A percentile compares a stretch with the other conserved stretches of the same genome.
phyloP scores from a whole-genome alignment of 768 basidiomycete genomes.

The Lentinula boryana region DNA sequence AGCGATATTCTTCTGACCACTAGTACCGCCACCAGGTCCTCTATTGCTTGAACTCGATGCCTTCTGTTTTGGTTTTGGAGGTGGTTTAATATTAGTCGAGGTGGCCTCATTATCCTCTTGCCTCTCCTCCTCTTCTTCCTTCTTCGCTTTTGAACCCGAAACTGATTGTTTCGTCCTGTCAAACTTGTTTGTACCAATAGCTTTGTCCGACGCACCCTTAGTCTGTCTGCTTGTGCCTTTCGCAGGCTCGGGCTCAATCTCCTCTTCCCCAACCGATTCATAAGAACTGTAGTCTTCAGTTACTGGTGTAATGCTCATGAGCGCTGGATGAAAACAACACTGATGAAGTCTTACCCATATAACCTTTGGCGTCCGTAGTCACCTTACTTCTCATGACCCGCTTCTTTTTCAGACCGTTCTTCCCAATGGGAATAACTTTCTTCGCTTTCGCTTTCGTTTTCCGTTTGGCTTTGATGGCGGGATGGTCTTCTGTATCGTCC shows the following conservation, averaged over 20 bases:
- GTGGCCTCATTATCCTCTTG: neutral
- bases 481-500: constrained; percentile 21
- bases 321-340: neutral
- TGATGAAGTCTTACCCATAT: constrained; percentile 46
- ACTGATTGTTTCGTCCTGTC: constrained; percentile 16
- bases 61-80: neutral
- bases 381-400: constrained; percentile 54
- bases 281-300: constrained; percentile 78
- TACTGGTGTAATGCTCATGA: constrained; percentile 30
- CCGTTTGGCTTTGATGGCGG: constrained; percentile 32
- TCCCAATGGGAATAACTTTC: constrained; percentile 65
- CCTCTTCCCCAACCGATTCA: constrained; percentile 69
- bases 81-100: neutral
- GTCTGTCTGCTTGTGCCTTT: constrained; percentile 22
- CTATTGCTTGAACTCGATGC: constrained; percentile 10
- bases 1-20: constrained; percentile 22
- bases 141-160: constrained; percentile 16
- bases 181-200: constrained; percentile 15
- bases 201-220: constrained; percentile 8
- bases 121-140: neutral
- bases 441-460: constrained; percentile 44
- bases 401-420: constrained; percentile 73
- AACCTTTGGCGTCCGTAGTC: constrained; percentile 60
- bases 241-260: constrained; percentile 23
- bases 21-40: neutral